A percentile compares a stretch with the other conserved stretches of the same genome.
Evolutionary conservation across 1,284 basidiomycete genomes (phyloP).

Genomic region (Exobasidium cylindrosporum): DNA sequence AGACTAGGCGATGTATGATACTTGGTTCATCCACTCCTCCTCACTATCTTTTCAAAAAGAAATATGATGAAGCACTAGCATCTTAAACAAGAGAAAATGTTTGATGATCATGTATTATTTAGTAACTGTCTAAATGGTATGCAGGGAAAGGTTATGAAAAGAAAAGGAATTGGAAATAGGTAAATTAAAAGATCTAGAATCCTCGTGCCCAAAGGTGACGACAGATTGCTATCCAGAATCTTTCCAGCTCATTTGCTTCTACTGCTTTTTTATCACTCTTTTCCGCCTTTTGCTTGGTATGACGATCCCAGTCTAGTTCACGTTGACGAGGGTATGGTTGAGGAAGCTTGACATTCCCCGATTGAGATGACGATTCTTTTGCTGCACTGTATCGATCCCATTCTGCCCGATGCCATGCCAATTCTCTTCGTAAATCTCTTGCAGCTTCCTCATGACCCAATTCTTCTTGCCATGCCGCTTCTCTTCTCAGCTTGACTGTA

Average conservation of each 20-base stretch:
- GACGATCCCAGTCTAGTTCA: conserved; percentile 11
- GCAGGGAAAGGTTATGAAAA: not conserved
- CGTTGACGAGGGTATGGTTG: conserved; percentile 12
- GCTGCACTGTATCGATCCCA: conserved; percentile 8
- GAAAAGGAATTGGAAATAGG: conserved; percentile 1
- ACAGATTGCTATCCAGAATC: conserved; percentile 52
- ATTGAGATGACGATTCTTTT: not conserved
- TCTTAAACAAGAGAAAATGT: not conserved
- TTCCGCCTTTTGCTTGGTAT: conserved; percentile 8
- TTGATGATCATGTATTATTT: no score
- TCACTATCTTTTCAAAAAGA: not conserved
- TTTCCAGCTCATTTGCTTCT: conserved; percentile 31
- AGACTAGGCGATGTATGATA: conserved; percentile 2
- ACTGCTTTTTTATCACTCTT: conserved; percentile 8
- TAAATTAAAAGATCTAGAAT: no score
- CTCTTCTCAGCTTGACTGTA: conserved; percentile 16
- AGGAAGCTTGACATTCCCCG: not conserved
- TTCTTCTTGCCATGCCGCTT: conserved; percentile 18
- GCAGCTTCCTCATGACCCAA: conserved; percentile 8
- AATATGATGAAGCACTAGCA: not conserved
- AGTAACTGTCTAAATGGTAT: no score
- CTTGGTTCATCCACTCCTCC: not conserved
- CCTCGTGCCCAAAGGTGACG: conserved; percentile 44
- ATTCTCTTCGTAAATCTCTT: conserved; percentile 19
- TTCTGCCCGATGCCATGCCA: conserved; percentile 20